Conservation (phyloP, 306 rosid species). For the Castanea crenata region DNA sequence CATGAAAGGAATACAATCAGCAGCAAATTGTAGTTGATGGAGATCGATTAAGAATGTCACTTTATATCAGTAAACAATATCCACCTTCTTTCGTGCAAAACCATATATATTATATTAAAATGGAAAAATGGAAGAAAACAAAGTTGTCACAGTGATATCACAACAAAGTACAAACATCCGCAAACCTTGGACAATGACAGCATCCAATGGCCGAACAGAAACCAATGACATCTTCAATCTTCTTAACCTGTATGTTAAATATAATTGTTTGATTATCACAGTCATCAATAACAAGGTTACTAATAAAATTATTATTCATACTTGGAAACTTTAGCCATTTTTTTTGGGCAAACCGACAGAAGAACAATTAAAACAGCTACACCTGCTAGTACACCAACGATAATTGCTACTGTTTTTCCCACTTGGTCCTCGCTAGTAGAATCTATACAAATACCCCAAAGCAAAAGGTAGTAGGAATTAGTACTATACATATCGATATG, state of each 20-base stretch:
- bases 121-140: conserved; percentile 29
- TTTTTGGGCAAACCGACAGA: conserved; percentile 78
- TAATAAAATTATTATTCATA: not conserved
- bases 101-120: conserved; percentile 28
- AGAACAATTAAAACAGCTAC: conserved; percentile 80
- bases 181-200: conserved; percentile 27
- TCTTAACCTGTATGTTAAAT: conserved; percentile 38
- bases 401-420: conserved; percentile 83
- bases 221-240: not conserved
- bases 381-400: conserved; percentile 66
- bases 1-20: conserved; percentile 38
- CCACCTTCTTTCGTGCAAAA: conserved; percentile 37
- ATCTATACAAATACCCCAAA: conserved; percentile 45
- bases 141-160: conserved; percentile 23
- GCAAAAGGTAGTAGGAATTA: conserved; percentile 13
- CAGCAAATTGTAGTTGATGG: conserved; percentile 43
- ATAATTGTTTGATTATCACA: conserved; percentile 12
- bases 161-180: conserved; percentile 24
- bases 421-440: conserved; percentile 56
- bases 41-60: conserved; percentile 27
- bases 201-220: conserved; percentile 1
- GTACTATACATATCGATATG: not conserved
- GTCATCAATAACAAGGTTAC: not conserved
- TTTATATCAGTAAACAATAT: conserved; percentile 31
- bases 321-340: conserved; percentile 44